Conservation (phyloP, 2,329 filamentous ascomycete genomes). For the Chrysoporthe puriensis region DNA sequence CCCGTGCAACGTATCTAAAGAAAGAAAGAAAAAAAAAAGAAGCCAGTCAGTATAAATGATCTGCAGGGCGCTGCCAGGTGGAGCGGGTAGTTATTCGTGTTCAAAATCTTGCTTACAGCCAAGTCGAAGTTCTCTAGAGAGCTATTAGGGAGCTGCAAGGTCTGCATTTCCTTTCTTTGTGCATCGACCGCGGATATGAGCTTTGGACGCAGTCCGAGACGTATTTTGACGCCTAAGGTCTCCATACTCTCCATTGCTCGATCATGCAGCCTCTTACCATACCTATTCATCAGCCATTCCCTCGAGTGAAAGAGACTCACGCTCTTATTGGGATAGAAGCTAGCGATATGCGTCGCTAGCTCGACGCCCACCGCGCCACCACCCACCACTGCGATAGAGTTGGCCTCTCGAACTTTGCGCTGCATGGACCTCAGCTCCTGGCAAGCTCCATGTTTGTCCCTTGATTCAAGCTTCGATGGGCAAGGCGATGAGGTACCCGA, state of each 20-base stretch:
- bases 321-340: slow-evolving; percentile 56
- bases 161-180: slow-evolving; percentile 54
- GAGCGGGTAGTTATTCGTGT: neutral
- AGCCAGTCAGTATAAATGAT: slow-evolving; percentile 15
- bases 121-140: neutral
- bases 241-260: slow-evolving; percentile 46
- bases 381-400: slow-evolving; percentile 54
- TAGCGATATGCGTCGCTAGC: slow-evolving; percentile 62
- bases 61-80: too few species aligned
- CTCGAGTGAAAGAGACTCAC: slow-evolving; percentile 64
- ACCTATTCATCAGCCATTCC: slow-evolving; percentile 55
- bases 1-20: slow-evolving; percentile 61
- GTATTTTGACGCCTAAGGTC: slow-evolving; percentile 47
- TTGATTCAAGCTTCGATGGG: slow-evolving; percentile 51
- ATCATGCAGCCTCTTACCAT: slow-evolving; percentile 47
- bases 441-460: slow-evolving; percentile 48
- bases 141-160: slow-evolving; percentile 38
- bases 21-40: too few species aligned
- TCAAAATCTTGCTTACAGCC: slow-evolving; percentile 10
- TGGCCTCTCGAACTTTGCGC: slow-evolving; percentile 45
- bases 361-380: slow-evolving; percentile 67
- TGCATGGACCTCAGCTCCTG: slow-evolving; percentile 51
- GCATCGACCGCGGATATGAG: slow-evolving; percentile 44
- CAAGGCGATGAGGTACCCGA: slow-evolving; percentile 54
- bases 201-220: slow-evolving; percentile 42